A percentile compares a stretch with the other conserved stretches of the same genome.
Evolutionary conservation across 2,329 filamentous ascomycete genomes (phyloP).

Genomic region (Aureobasidium sp.): DNA sequence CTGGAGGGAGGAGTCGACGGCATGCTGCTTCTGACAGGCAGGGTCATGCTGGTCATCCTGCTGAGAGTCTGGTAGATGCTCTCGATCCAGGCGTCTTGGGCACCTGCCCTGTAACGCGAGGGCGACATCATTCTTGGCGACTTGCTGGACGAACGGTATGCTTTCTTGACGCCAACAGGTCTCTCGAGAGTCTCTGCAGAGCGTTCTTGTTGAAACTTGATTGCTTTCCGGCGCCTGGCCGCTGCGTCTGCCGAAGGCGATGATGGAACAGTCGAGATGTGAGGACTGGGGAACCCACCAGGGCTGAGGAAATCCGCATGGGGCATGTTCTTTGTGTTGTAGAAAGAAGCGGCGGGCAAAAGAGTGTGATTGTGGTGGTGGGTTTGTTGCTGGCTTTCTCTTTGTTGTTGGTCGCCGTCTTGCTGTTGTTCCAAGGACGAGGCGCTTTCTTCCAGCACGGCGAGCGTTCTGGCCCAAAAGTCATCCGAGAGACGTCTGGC

Average conservation of each 20-base stretch:
- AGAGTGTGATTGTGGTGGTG: neutral
- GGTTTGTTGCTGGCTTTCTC: neutral
- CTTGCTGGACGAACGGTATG: neutral
- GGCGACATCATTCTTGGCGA: slow-evolving; percentile 14
- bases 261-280: slow-evolving; percentile 6
- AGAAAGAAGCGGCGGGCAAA: neutral
- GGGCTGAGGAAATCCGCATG: slow-evolving; percentile 29
- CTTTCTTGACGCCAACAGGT: slow-evolving; percentile 5
- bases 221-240: slow-evolving; percentile 12
- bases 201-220: neutral
- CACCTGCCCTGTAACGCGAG: slow-evolving; percentile 12
- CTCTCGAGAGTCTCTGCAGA: neutral
- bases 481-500: slow-evolving; percentile 26
- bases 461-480: slow-evolving; percentile 47
- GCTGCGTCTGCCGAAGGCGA: neutral
- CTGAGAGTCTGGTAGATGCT: neutral
- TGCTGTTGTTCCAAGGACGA: slow-evolving; percentile 32
- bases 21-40: slow-evolving; percentile 5
- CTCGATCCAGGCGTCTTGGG: slow-evolving; percentile 5
- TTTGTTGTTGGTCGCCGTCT: slow-evolving; percentile 24
- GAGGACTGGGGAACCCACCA: slow-evolving; percentile 26
- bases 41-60: neutral
- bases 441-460: slow-evolving; percentile 43
- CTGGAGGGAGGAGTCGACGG: slow-evolving; percentile 10
- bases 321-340: slow-evolving; percentile 20